These are phyloP conservation scores for Suillus plorans DNA, from an alignment of 768 basidiomycete genomes.

Conservation along the genomic window DNA sequence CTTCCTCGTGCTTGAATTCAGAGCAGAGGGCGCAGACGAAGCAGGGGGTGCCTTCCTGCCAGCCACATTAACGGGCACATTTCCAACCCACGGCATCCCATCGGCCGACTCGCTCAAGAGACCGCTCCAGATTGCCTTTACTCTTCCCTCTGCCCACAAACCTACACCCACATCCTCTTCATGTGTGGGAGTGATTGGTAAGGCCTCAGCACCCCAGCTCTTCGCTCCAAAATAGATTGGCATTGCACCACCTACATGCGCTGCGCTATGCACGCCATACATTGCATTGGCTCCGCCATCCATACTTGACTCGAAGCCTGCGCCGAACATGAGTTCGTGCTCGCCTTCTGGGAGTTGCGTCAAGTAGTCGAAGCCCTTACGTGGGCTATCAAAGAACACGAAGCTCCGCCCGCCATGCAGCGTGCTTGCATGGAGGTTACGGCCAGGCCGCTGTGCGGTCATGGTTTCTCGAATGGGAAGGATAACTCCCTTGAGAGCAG, in stretches of 20 bases:
- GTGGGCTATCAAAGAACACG: conserved; percentile 50
- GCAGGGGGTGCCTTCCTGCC: conserved; percentile 33
- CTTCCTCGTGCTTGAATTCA: neutral
- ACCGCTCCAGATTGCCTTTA: conserved; percentile 64
- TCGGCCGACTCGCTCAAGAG: conserved; percentile 64
- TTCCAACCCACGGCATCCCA: conserved; percentile 67
- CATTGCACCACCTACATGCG: conserved; percentile 50
- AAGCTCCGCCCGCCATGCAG: conserved; percentile 46
- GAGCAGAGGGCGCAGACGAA: neutral
- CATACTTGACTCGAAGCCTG: conserved; percentile 39
- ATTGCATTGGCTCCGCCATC: conserved; percentile 20
- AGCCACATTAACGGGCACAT: conserved; percentile 50
- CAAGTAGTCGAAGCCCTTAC: conserved; percentile 60
- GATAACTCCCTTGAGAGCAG: conserved; percentile 35
- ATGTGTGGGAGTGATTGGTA: conserved; percentile 11
- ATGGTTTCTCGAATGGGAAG: conserved; percentile 48
- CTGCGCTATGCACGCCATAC: conserved; percentile 36
- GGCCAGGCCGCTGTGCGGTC: conserved; percentile 63
- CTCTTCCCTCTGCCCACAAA: conserved; percentile 42
- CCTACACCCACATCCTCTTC: conserved; percentile 16
- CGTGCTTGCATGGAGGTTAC: conserved; percentile 20
- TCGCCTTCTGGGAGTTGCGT: conserved; percentile 54
- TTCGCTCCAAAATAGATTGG: conserved; percentile 50
- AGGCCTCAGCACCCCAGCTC: conserved; percentile 44
- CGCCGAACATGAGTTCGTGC: conserved; percentile 66